Conservation (phyloP, 805 yeast genomes). For the Candida jianshihensis region DNA sequence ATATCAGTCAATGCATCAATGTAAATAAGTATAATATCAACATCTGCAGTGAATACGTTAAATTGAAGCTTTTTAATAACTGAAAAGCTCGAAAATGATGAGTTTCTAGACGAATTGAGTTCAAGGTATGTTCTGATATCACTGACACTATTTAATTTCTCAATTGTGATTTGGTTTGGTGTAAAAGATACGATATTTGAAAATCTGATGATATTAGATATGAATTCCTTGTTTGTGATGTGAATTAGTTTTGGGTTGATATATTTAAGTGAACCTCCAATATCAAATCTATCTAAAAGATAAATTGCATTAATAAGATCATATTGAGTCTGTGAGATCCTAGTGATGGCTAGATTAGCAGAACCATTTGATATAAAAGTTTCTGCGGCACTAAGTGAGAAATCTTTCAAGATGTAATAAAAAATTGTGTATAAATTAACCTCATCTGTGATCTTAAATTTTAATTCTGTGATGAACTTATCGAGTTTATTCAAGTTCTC, state of each 20-base stretch:
- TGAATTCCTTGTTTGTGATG: slow-evolving; percentile 6
- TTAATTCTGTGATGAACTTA: slow-evolving; percentile 8
- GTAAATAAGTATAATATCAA: slow-evolving; percentile 17
- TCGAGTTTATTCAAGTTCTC: slow-evolving; percentile 14
- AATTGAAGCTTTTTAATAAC: slow-evolving; percentile 10
- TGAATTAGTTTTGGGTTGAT: slow-evolving; percentile 9
- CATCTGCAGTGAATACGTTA: slow-evolving; percentile 9
- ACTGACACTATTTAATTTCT: slow-evolving; percentile 1
- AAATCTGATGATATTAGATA: slow-evolving; percentile 15
- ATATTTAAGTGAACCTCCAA: slow-evolving; percentile 9
- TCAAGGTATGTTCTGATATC: slow-evolving; percentile 9
- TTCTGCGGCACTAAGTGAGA: slow-evolving; percentile 14
- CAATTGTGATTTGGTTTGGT: slow-evolving; percentile 3
- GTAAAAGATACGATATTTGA: slow-evolving; percentile 20
- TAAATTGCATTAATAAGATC: slow-evolving; percentile 19
- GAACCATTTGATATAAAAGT: slow-evolving; percentile 4
- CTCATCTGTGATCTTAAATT: slow-evolving; percentile 3
- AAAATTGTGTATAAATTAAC: slow-evolving; percentile 11
- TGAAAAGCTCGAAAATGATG: slow-evolving; percentile 18
- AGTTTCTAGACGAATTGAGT: slow-evolving; percentile 8
- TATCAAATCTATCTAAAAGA: slow-evolving; percentile 20
- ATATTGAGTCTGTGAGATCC: slow-evolving; percentile 3
- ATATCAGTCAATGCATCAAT: slow-evolving; percentile 16
- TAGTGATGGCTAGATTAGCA: background rate
- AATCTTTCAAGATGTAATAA: slow-evolving; percentile 22